These are phyloP conservation scores for Aspergillus tamarii DNA, from an alignment of 2,329 filamentous ascomycete genomes.

Conservation along the genomic window DNA sequence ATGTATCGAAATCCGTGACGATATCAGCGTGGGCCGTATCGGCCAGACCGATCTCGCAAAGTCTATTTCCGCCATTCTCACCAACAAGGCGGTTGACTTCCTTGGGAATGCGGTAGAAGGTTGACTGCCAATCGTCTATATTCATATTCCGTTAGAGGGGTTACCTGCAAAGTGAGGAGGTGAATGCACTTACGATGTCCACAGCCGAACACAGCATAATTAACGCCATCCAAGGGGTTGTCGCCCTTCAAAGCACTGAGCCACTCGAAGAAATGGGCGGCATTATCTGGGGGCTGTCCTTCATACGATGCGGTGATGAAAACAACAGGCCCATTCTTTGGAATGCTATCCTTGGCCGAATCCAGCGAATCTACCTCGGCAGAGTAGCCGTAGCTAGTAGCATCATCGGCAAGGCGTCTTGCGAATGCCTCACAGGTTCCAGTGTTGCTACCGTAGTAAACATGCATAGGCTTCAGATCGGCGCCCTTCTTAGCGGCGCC, in stretches of 20 bases:
- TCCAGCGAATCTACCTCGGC: constrained; percentile 64
- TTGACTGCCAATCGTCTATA: constrained; percentile 53
- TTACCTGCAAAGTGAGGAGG: no score
- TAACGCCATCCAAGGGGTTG: constrained; percentile 56
- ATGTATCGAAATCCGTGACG: constrained; percentile 69
- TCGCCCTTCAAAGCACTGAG: constrained; percentile 57
- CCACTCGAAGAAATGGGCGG: constrained; percentile 70
- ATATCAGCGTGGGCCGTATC: constrained; percentile 68
- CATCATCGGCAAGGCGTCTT: constrained; percentile 63
- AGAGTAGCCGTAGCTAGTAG: constrained; percentile 61
- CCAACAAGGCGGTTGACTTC: constrained; percentile 54
- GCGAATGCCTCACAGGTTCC: constrained; percentile 75
- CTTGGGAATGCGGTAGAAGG: constrained; percentile 70
- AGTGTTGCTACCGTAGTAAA: constrained; percentile 74
- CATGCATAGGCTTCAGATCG: constrained; percentile 56
- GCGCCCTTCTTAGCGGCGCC: constrained; percentile 23
- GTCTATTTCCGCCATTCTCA: constrained; percentile 24
- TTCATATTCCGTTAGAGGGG: not conserved
- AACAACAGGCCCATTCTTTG: constrained; percentile 64
- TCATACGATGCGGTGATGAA: constrained; percentile 75
- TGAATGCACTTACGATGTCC: constrained; percentile 51
- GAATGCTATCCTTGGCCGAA: constrained; percentile 62
- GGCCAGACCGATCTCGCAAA: constrained; percentile 58
- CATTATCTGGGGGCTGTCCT: constrained; percentile 74
- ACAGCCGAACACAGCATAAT: constrained; percentile 72